Base-by-base conservation (phyloP, 1,139 yeast species). In the Suhomyces bolitotheri region DNA sequence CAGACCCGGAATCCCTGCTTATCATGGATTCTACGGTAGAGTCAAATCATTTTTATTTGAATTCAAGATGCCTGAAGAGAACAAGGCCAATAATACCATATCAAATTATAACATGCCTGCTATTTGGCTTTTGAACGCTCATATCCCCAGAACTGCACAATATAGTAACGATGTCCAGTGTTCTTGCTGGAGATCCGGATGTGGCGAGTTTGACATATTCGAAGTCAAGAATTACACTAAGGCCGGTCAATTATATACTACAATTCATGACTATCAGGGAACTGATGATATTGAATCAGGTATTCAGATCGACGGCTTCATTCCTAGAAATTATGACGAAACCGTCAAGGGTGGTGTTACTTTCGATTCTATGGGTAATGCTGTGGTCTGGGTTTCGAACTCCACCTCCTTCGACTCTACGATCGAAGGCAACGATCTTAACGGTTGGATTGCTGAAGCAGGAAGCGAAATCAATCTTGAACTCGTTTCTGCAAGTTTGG, bases 181-280 rank as follows among this genome's bases (percentile, higher is more conserved):
- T 71, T 88, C 97, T 17, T 92, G 97, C 74, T 92, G 98, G 98
- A 60, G 79, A 48, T 77, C 95, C 25, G 97, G 97, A 33, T 92
- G 98, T 67, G 97, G 97, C 62, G 98, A 92, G 70, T 73, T 90
- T 49, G 98, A 92, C 62, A 70, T 88, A 44, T 90, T 90, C 53
- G 98, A 92, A 72, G 67, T 67, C 28, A 64, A 62, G 58, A 77
- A 55, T 49, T 42, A 55, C 31, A 76, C 86, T 16, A 79, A 78
- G 46, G 63, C 73, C 25, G 62, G 60, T 42, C 70, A 78, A 45
- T 67, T 82, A 50, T 80, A 70, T 59, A 69, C 87, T 17, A 80
- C 89, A 15, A 63, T 82, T 56, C 92, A 83, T 55, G 85, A 80
- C 53, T 82, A 71, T 64, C 90, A 83, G 58, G 89, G 89, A 24